Conservation (phyloP, 352 stramenopile species). For the Thalassiosira mediterranea region DNA sequence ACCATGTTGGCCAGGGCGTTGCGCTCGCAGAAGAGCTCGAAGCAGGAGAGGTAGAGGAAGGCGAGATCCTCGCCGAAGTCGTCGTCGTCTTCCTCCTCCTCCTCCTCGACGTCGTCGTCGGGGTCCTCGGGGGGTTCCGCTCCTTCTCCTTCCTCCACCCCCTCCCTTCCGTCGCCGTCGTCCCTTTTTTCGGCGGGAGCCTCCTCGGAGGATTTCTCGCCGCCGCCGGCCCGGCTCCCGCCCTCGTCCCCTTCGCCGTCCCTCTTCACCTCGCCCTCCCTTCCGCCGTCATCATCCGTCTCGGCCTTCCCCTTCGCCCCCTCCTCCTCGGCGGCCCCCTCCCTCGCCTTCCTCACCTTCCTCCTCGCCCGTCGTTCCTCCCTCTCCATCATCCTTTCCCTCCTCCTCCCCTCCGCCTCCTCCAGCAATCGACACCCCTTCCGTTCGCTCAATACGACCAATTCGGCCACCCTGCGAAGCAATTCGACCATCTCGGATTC, state of each 20-base stretch:
- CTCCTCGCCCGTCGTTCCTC: neutral
- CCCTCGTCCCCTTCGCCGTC: no score
- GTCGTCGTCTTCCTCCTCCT: constrained; percentile 8
- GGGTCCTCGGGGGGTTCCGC: neutral
- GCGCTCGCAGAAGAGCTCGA: constrained; percentile 82
- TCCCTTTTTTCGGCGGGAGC: no score
- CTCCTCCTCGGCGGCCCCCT: neutral
- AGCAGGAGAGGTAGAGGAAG: constrained; percentile 50
- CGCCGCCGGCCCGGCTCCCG: no score
- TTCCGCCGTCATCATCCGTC: constrained; percentile 6
- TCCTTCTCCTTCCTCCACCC: constrained; percentile 1
- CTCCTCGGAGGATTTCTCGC: no score
- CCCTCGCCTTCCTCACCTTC: constrained; percentile 12
- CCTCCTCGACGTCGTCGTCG: constrained; percentile 4
- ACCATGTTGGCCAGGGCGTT: constrained; percentile 71
- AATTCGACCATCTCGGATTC: constrained; percentile 72
- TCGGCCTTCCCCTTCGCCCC: neutral
- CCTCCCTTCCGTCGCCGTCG: constrained; percentile 16
- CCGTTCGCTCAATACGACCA: constrained; percentile 70
- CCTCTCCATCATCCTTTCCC: constrained; percentile 34
- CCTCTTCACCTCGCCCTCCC: constrained; percentile 1
- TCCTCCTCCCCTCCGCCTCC: constrained; percentile 41
- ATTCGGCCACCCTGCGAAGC: constrained; percentile 71
- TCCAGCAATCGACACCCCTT: constrained; percentile 23
- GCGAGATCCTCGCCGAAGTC: constrained; percentile 31